phyloP scores from a whole-genome alignment of 306 rosid genomes.

The Neltuma alba region DNA sequence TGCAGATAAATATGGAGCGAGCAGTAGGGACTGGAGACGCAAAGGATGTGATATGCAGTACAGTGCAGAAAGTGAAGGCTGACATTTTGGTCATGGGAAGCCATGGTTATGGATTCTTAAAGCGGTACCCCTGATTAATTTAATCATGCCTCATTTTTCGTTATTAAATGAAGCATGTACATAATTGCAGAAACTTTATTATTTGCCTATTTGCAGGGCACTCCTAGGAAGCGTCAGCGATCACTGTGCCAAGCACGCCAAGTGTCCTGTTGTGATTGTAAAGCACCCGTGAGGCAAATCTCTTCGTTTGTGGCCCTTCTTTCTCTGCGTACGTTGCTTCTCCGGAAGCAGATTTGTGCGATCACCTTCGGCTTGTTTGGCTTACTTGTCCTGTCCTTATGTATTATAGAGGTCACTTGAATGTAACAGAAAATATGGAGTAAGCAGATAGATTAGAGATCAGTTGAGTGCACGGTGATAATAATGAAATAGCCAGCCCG shows the following conservation, averaged over 20 bases:
- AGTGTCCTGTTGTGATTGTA: conserved; percentile 82
- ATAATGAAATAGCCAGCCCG: not conserved
- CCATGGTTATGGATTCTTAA: conserved; percentile 86
- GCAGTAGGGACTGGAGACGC: conserved; percentile 74
- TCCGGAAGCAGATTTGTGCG: not conserved
- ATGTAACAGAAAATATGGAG: not conserved
- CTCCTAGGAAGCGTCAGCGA: conserved; percentile 89
- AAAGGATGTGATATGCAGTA: conserved; percentile 71
- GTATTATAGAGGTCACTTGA: not conserved
- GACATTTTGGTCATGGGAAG: conserved; percentile 88
- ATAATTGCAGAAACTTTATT: not conserved
- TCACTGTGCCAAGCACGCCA: conserved; percentile 69
- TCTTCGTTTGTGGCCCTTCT: not conserved
- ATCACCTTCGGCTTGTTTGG: not conserved
- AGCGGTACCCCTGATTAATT: conserved; percentile 49
- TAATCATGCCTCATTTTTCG: not conserved
- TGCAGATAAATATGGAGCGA: conserved; percentile 67
- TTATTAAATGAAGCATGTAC: not conserved
- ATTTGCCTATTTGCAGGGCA: conserved; percentile 50
- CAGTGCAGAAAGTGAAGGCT: conserved; percentile 62
- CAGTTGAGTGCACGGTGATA: not conserved
- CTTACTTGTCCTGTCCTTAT: not conserved
- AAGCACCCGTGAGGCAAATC: conserved; percentile 43
- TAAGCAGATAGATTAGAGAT: not conserved
- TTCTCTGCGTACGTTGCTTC: not conserved